Evolutionary conservation across 208 protist species (phyloP), one percentile per base, ranked within the genome.

Genomic region (Wallacemonas rigidus): DNA sequence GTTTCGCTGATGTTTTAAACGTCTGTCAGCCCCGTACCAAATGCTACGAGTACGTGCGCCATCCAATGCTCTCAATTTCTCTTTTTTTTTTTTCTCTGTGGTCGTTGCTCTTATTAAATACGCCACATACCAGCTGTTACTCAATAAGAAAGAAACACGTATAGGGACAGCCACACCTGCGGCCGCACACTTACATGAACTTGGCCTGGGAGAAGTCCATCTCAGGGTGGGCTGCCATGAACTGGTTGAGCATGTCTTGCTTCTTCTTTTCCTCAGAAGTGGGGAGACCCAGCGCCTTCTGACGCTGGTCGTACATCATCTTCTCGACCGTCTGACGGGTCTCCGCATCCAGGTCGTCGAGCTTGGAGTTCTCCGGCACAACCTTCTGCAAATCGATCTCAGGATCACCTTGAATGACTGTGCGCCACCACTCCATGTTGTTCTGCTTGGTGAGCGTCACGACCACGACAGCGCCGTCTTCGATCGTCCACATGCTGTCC

Each of bases 131-230:
- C 9, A 17, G 53, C 53, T 57, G 53, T 6, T 57, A 5, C 53
- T 15, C 53, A 15, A 9, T 53, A 15, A 15, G 11, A 9, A 9
- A 53, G 48, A 15, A 53, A 15, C 8, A 53, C 48, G 48, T 26
- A 26, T 26, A 26, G 26, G 26, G 26, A 26, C 26, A 53, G 11
- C 8, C 11, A 15, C 48, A 15, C 9, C 17, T 26, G 26, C 26
- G 26, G 26, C 26, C 26, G 26, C 26, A 26, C 26, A 26, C 26
- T 87, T 92, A 98, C 57, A 79, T 93, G 72, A 98, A 93, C 77
- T 98, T 98, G n/a, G 93, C 93, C 75, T 98, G 84, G 2, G 95
- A 98, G 67, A 98, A 98, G 71, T 98, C 95, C 95, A 98, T 98
- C 79, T 98, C 96, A 1, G 96, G 96, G 74, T 98, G 94, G 36